A percentile compares a stretch with the other conserved stretches of the same genome.
phyloP scores from a whole-genome alignment of 441 rosid genomes.

The Erodium chrysanthum region DNA sequence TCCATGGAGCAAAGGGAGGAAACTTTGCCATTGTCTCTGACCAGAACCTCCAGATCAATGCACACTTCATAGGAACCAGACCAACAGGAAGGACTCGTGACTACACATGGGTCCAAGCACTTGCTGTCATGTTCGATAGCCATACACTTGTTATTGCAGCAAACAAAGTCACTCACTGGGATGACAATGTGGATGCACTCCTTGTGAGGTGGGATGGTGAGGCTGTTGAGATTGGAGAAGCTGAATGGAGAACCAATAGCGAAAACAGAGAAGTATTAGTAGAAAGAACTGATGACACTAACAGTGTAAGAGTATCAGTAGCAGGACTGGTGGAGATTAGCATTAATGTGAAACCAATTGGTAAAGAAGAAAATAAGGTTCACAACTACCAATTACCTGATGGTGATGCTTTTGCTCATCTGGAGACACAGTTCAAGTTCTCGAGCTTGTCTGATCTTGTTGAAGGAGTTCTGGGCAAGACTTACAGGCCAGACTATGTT shows the following conservation, averaged over 20 bases:
- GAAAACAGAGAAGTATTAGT: constrained; percentile 32
- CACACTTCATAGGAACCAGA: constrained; percentile 76
- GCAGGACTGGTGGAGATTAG: constrained; percentile 46
- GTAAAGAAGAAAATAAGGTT: constrained; percentile 53
- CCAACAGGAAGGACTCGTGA: constrained; percentile 70
- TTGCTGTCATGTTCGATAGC: constrained; percentile 48
- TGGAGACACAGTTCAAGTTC: constrained; percentile 78
- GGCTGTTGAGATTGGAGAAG: constrained; percentile 35
- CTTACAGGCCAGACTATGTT: constrained; percentile 59
- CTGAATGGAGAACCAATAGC: constrained; percentile 38
- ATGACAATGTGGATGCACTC: constrained; percentile 40
- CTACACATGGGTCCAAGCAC: constrained; percentile 87
- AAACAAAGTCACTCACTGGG: constrained; percentile 44
- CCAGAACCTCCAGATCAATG: constrained; percentile 60
- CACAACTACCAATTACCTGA: constrained; percentile 64
- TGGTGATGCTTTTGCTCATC: constrained; percentile 65
- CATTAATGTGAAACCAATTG: constrained; percentile 56
- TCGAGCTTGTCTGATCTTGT: constrained; percentile 38
- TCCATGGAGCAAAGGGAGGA: constrained; percentile 75
- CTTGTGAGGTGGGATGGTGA: constrained; percentile 35
- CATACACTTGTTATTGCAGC: constrained; percentile 61
- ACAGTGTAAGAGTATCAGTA: constrained; percentile 45
- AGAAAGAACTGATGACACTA: constrained; percentile 62
- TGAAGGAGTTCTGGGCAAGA: constrained; percentile 79
- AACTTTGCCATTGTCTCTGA: constrained; percentile 80